These are phyloP conservation scores for Nakazawaea anatomiae DNA, from an alignment of 805 yeast species.

Conservation along the genomic window DNA sequence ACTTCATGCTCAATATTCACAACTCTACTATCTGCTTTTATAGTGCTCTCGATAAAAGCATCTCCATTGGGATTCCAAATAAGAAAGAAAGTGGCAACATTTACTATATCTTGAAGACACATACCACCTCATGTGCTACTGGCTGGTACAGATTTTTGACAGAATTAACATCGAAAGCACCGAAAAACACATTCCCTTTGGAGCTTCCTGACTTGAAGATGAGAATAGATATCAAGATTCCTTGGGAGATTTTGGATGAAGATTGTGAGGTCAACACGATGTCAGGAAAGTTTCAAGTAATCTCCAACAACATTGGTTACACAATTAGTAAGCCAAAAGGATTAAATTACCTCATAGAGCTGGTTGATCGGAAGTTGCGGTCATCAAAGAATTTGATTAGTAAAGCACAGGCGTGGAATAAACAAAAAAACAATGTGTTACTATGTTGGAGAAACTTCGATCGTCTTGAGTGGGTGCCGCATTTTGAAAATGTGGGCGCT, in stretches of 20 bases:
- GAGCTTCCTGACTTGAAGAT: slow-evolving; percentile 40
- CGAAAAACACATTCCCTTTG: slow-evolving; percentile 26
- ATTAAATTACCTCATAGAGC: slow-evolving; percentile 33
- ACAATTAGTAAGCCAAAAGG: slow-evolving; percentile 18
- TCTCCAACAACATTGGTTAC: slow-evolving; percentile 17
- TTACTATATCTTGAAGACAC: slow-evolving; percentile 48
- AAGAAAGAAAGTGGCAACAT: slow-evolving; percentile 7
- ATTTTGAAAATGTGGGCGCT: slow-evolving; percentile 34
- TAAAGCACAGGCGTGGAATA: slow-evolving; percentile 16
- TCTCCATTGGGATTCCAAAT: slow-evolving; percentile 37
- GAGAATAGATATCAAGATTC: slow-evolving; percentile 40
- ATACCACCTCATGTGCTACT: slow-evolving; percentile 46
- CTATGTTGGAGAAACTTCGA: slow-evolving; percentile 59
- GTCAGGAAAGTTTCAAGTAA: not conserved
- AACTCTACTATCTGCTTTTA: slow-evolving; percentile 43
- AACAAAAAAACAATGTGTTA: slow-evolving; percentile 40
- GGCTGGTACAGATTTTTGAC: slow-evolving; percentile 60
- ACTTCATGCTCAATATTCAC: slow-evolving; percentile 7
- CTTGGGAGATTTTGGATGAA: slow-evolving; percentile 23
- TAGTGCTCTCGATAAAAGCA: slow-evolving; percentile 64
- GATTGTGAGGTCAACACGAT: not conserved
- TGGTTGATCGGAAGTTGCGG: slow-evolving; percentile 28
- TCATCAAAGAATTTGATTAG: slow-evolving; percentile 2
- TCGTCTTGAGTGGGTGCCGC: slow-evolving; percentile 64
- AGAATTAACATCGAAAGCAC: slow-evolving; percentile 33